Conservation (phyloP, 768 basidiomycete genomes). For the Suillus luteus region DNA sequence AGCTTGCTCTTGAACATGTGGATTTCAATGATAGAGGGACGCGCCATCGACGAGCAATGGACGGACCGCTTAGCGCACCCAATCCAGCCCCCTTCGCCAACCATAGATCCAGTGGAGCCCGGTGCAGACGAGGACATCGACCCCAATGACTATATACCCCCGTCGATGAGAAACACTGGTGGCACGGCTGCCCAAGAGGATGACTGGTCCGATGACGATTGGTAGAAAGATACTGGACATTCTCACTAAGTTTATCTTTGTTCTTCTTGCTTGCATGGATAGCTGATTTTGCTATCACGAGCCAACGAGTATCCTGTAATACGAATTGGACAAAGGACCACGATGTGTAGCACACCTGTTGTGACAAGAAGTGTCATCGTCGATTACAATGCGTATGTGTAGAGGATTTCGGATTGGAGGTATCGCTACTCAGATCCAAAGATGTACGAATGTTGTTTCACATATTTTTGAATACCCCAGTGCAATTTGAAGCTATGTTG, state of each 20-base stretch:
- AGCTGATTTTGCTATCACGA: background rate
- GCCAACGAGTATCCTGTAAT: background rate
- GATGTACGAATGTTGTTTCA: background rate
- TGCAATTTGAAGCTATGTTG: background rate
- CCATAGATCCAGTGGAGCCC: constrained; percentile 7
- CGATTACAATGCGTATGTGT: background rate
- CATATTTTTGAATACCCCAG: background rate
- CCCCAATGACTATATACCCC: constrained; percentile 21
- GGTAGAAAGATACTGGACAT: constrained; percentile 18
- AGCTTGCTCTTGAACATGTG: constrained; percentile 48
- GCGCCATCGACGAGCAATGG: constrained; percentile 49
- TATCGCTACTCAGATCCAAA: background rate
- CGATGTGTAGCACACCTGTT: background rate
- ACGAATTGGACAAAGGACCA: background rate
- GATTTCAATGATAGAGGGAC: constrained; percentile 47
- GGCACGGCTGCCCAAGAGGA: constrained; percentile 19
- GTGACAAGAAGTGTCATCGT: background rate
- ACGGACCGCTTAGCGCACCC: constrained; percentile 19
- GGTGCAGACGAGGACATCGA: constrained; percentile 10
- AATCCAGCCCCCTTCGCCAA: constrained; percentile 19
- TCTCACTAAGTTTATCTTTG: background rate
- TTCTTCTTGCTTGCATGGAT: background rate
- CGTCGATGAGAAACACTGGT: constrained; percentile 12
- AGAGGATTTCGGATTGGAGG: background rate
- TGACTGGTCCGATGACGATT: constrained; percentile 33